Evolutionary conservation across 2,329 filamentous ascomycete species (phyloP).

Genomic region (Cladosporium sp.): DNA sequence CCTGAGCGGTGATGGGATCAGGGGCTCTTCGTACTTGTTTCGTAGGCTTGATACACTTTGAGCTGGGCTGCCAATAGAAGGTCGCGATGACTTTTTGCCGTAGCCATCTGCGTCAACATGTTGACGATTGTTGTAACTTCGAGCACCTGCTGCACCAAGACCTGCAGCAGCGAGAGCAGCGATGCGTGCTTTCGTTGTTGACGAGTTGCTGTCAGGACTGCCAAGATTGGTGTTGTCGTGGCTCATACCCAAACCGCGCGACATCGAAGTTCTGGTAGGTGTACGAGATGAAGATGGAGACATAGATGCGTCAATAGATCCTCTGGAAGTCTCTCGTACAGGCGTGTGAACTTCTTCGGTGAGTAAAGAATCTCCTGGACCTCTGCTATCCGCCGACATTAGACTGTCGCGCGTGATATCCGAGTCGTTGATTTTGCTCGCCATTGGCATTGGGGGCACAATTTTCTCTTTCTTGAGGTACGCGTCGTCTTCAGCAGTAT

Average conservation of each 20-base stretch:
- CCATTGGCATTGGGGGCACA: slow-evolving; percentile 79
- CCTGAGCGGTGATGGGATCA: slow-evolving; percentile 30
- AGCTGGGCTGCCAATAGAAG: slow-evolving; percentile 73
- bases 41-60: slow-evolving; percentile 76
- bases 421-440: slow-evolving; percentile 79
- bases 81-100: slow-evolving; percentile 30
- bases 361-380: slow-evolving; percentile 57
- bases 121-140: slow-evolving; percentile 63
- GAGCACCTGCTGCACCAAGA: slow-evolving; percentile 33
- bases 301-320: slow-evolving; percentile 47
- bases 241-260: slow-evolving; percentile 60
- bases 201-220: slow-evolving; percentile 31
- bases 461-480: slow-evolving; percentile 40
- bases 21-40: slow-evolving; percentile 54
- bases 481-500: slow-evolving; percentile 47
- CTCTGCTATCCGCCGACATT: slow-evolving; percentile 71
- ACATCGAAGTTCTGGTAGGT: slow-evolving; percentile 58
- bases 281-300: slow-evolving; percentile 54
- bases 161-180: slow-evolving; percentile 38
- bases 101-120: slow-evolving; percentile 30
- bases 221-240: slow-evolving; percentile 57
- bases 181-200: slow-evolving; percentile 30
- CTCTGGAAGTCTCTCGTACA: slow-evolving; percentile 60
- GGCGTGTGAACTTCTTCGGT: slow-evolving; percentile 54
- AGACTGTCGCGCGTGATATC: slow-evolving; percentile 87